These are phyloP conservation scores for Argentina anserina DNA, from an alignment of 306 rosid species.

Conservation along the genomic window DNA sequence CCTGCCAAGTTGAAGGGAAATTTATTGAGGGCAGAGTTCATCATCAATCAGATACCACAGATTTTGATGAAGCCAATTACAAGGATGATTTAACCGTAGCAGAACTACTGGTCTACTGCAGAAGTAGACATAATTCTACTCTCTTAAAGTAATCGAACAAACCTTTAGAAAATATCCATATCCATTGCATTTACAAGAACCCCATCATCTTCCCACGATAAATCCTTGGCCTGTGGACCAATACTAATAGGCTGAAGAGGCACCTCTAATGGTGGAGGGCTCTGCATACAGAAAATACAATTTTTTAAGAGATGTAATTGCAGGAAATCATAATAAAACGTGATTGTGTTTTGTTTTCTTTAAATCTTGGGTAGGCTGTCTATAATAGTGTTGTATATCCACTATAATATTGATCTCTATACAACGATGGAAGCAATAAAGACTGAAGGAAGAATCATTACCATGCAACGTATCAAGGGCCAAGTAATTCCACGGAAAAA, in stretches of 20 bases:
- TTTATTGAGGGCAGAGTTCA: neutral
- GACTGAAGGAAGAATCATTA: slow-evolving; percentile 23
- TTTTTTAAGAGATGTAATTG: slow-evolving; percentile 6
- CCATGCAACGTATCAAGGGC: slow-evolving; percentile 95
- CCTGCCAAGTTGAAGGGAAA: neutral
- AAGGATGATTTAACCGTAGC: neutral
- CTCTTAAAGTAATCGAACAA: neutral
- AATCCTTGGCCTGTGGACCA: slow-evolving; percentile 50
- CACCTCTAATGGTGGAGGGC: slow-evolving; percentile 65
- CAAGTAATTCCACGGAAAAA: slow-evolving; percentile 85
- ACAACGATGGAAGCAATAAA: neutral
- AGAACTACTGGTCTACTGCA: no score
- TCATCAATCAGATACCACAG: neutral
- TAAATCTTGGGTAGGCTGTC: neutral
- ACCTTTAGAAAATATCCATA: slow-evolving; percentile 64
- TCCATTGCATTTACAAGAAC: slow-evolving; percentile 59
- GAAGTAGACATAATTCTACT: neutral
- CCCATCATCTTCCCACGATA: slow-evolving; percentile 83
- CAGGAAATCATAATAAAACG: neutral
- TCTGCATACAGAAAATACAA: slow-evolving; percentile 45
- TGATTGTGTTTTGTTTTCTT: neutral
- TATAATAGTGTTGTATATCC: slow-evolving; percentile 6
- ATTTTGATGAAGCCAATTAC: neutral
- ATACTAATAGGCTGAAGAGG: slow-evolving; percentile 57
- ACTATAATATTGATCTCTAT: neutral